Evolutionary conservation across 2,329 filamentous ascomycete genomes (phyloP).

Genomic region (Fonsecaea erecta): DNA sequence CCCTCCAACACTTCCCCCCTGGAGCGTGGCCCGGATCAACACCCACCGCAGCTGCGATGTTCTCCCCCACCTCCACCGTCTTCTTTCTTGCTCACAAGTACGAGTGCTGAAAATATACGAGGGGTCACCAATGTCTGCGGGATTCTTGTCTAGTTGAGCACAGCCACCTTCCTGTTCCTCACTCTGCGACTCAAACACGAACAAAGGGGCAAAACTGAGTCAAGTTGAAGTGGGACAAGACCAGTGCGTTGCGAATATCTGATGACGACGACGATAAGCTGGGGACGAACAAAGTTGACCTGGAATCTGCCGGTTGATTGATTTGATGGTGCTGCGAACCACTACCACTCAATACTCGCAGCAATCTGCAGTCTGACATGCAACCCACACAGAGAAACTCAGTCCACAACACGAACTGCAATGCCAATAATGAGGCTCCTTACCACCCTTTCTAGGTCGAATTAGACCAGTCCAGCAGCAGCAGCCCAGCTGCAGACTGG

Average conservation of each 20-base stretch:
- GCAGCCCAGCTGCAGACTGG: not conserved
- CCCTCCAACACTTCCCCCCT: no score
- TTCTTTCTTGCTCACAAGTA: not conserved
- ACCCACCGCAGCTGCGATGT: not conserved
- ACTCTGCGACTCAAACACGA: not conserved
- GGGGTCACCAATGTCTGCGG: not conserved
- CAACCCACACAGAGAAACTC: not conserved
- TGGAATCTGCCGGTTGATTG: not conserved
- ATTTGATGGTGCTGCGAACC: not conserved
- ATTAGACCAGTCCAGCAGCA: slow-evolving; percentile 2
- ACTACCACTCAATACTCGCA: not conserved
- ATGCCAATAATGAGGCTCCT: slow-evolving; percentile 6
- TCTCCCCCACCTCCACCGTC: not conserved
- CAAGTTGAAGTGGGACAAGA: not conserved
- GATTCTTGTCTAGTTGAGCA: not conserved
- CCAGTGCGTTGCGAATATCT: not conserved
- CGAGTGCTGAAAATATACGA: not conserved
- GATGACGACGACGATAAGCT: not conserved
- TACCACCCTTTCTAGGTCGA: not conserved
- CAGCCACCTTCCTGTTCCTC: not conserved
- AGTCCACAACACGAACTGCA: not conserved
- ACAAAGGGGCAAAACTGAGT: not conserved
- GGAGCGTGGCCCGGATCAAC: not conserved
- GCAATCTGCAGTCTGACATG: slow-evolving; percentile 7
- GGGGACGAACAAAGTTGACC: not conserved